Base-by-base conservation (phyloP, 176 grass and related monocot species). In the Coix lacrymajobi region DNA sequence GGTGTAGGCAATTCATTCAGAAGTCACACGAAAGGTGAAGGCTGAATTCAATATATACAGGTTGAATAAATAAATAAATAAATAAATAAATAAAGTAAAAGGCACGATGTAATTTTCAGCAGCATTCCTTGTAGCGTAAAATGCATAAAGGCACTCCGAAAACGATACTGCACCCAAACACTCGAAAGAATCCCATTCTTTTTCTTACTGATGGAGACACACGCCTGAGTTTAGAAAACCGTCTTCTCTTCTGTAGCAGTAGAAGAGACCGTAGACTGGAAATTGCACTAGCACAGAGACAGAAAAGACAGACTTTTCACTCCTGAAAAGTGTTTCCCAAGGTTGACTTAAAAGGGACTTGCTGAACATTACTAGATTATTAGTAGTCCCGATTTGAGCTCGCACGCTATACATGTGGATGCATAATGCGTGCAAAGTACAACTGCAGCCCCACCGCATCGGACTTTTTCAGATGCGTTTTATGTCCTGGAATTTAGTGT, bases 191-290 rank as follows among this genome's bases (percentile, higher is more conserved):
- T 73, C 25, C 30, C 9, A 66, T 30, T 29, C 3, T 32, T 85
- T 72, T 58, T 17, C 44, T 82, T 34, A 30, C 17, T 40, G 83
- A 90, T 49, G 24, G 79, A 45, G 73, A 86, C 73, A 2, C 19
- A 4, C 45, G n/a, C 9, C 39, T 46, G 14, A 86, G 71, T 24
- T 48, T 57, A 78, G 4, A 37, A 58, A 48, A 67, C 17, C n/a
- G 9, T 32, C 5, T 72, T 71, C 12, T 49, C 43, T 62, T 86
- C 22, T 57, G 32, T 62, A 22, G 34, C 43, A 22, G 34, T 38
- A 64, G 71, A 73, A 66, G 83, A 32, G 83, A 62, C 58, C 30
- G 30, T 26, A 19, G 65, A 45, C 72, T 36, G 66, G 16, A 11
- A 71, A 48, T 52, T 25, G 2, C 36, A 25, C 3, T 16, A 17